Evolutionary conservation across 148 eudicot genomes (phyloP), one percentile per base, ranked within the genome.

Genomic region (Heliosperma pusillum): DNA sequence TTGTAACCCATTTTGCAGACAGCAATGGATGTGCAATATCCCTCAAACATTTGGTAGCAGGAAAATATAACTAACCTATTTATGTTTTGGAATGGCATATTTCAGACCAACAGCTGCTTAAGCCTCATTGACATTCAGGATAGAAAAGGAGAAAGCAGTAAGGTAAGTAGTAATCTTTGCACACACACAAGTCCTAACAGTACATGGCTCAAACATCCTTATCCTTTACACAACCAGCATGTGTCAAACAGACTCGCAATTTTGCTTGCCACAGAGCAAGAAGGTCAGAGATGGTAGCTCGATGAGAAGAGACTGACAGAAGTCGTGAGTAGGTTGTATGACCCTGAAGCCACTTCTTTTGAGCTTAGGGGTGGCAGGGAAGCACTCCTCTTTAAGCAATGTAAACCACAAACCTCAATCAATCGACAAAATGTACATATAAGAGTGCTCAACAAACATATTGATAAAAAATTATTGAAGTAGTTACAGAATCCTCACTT

Each of bases 401-500:
- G 24, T 59, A 21, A 7, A 59, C 27, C 63, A 59, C 63, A 20
- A 7, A 59, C 63, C 25, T 22, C 10, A 20, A 36, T 36, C 6
- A 36, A 36, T 36, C 6, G 9, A 36, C 42, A 36, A 36, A 8
- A 36, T 5, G 7, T 36, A 10, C 42, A 36, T 36, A 36, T 3
- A 59, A 59, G 24, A 59, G 25, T 20, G 1, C 20, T 21, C 27
- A 21, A 21, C 21, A 33, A 2, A 36, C 69, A 17, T 17, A 42
- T 33, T 59, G 47, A 65, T 10, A 5, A 69, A 69, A 69, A 69
- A 20, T 66, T 53, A 64, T 65, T 36, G 44, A 72, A 40, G 62
- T 64, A 65, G 74, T 19, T 21, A 5, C 45, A 63, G 58, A 76
- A 71, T 42, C 52, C 96, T 87, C 83, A 95, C 98, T 95, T 95